Conservation (phyloP, 306 rosid species). For the Vigna hirtella region DNA sequence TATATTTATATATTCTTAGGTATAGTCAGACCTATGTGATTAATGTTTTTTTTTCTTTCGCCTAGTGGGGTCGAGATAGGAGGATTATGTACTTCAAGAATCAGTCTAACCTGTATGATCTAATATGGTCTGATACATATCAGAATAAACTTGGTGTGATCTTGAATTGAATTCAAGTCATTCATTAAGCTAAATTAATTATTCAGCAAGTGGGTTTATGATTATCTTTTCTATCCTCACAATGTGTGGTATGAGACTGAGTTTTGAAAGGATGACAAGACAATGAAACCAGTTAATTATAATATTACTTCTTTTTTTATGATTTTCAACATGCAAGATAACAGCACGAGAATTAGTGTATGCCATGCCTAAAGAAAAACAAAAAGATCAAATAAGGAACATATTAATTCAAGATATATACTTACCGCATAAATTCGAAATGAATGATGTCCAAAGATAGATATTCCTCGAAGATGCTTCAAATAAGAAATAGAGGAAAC, state of each 20-base stretch:
- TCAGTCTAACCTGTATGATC: no score
- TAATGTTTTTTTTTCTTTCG: no score
- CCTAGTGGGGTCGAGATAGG: no score
- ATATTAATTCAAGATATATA: constrained; percentile 35
- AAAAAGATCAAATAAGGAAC: constrained; percentile 14
- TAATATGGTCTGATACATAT: no score
- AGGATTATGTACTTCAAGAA: no score
- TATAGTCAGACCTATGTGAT: no score
- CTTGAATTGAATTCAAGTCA: no score
- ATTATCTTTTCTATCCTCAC: background rate
- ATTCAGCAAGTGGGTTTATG: no score
- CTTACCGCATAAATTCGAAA: constrained; percentile 81
- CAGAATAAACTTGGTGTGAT: no score
- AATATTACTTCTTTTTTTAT: background rate
- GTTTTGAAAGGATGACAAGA: background rate
- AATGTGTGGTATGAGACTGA: background rate
- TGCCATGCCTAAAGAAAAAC: background rate
- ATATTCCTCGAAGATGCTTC: constrained; percentile 80
- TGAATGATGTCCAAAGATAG: constrained; percentile 67
- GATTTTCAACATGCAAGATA: background rate
- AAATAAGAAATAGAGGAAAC: constrained; percentile 22
- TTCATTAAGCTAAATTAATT: no score
- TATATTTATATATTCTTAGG: no score
- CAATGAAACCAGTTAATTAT: background rate
- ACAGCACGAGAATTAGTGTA: background rate